phyloP scores from a whole-genome alignment of 495 filamentous ascomycete species.

The Podospora pseudopauciseta region DNA sequence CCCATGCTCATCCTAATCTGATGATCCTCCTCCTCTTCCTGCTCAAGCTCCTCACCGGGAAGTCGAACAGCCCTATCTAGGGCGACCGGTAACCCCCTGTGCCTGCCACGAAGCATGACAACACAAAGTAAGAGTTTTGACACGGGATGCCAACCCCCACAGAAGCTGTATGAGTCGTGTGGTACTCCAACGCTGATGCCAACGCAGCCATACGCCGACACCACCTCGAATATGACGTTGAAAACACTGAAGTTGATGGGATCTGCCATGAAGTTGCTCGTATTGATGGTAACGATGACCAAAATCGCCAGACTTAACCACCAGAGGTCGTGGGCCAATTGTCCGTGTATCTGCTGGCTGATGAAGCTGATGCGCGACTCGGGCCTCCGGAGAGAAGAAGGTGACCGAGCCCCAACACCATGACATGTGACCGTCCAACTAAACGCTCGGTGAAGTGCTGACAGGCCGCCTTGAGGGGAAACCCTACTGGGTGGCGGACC shows the following conservation, averaged over 20 bases:
- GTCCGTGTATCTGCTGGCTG: slow-evolving; percentile 68
- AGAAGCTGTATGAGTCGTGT: slow-evolving; percentile 64
- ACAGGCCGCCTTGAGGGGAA: slow-evolving; percentile 16
- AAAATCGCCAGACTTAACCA: slow-evolving; percentile 73
- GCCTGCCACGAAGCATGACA: slow-evolving; percentile 74
- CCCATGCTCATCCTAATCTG: slow-evolving; percentile 39
- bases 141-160: slow-evolving; percentile 63
- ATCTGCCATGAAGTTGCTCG: slow-evolving; percentile 58
- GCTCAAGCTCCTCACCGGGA: slow-evolving; percentile 55
- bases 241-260: slow-evolving; percentile 73
- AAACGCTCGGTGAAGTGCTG: slow-evolving; percentile 29
- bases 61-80: slow-evolving; percentile 75
- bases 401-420: slow-evolving; percentile 33
- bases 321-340: slow-evolving; percentile 85
- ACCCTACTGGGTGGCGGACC: not conserved
- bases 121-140: slow-evolving; percentile 75
- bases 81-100: slow-evolving; percentile 76
- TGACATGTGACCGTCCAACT: slow-evolving; percentile 37
- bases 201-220: slow-evolving; percentile 81
- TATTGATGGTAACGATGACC: slow-evolving; percentile 72
- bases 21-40: slow-evolving; percentile 43
- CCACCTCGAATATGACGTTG: slow-evolving; percentile 82
- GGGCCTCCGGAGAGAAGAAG: slow-evolving; percentile 15
- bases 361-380: slow-evolving; percentile 47
- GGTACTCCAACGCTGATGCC: slow-evolving; percentile 74